These are phyloP conservation scores for Typha latifolia DNA, from an alignment of 176 grass and related monocot genomes.

Conservation along the genomic window DNA sequence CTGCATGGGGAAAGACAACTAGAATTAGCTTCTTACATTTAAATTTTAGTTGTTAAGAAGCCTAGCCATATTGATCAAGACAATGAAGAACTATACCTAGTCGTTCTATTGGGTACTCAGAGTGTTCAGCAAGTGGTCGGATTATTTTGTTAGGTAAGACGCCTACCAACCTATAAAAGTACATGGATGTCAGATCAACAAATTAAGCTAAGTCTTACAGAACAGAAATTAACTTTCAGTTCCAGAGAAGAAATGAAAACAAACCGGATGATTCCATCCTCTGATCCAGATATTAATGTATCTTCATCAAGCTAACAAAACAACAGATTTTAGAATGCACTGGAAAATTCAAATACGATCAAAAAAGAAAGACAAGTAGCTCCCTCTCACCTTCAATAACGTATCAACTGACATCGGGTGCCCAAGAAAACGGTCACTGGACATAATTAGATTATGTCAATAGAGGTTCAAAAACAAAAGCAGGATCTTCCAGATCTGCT, in stretches of 20 bases:
- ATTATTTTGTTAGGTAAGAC: slow-evolving; percentile 89
- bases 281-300: slow-evolving; percentile 74
- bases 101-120: slow-evolving; percentile 85
- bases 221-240: neutral
- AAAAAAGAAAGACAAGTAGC: slow-evolving; percentile 7
- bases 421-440: slow-evolving; percentile 90
- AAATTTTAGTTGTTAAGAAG: slow-evolving; percentile 2
- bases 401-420: slow-evolving; percentile 80
- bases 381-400: slow-evolving; percentile 62
- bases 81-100: slow-evolving; percentile 38
- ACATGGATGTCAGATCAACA: neutral
- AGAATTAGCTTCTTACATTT: neutral
- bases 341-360: neutral
- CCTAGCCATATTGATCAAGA: slow-evolving; percentile 4
- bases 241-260: neutral
- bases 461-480: neutral
- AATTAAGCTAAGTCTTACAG: neutral
- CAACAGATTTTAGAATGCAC: slow-evolving; percentile 3
- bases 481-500: neutral
- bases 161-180: slow-evolving; percentile 58
- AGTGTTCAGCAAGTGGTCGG: slow-evolving; percentile 85
- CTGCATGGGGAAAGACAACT: slow-evolving; percentile 17
- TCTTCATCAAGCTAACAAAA: slow-evolving; percentile 81
- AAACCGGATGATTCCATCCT: slow-evolving; percentile 88
- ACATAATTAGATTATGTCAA: slow-evolving; percentile 16